Percentiles rank a stretch among this genome's conserved stretches.
Conservation (phyloP, 2,329 filamentous ascomycete species). For the Bipolaris oryzae region DNA sequence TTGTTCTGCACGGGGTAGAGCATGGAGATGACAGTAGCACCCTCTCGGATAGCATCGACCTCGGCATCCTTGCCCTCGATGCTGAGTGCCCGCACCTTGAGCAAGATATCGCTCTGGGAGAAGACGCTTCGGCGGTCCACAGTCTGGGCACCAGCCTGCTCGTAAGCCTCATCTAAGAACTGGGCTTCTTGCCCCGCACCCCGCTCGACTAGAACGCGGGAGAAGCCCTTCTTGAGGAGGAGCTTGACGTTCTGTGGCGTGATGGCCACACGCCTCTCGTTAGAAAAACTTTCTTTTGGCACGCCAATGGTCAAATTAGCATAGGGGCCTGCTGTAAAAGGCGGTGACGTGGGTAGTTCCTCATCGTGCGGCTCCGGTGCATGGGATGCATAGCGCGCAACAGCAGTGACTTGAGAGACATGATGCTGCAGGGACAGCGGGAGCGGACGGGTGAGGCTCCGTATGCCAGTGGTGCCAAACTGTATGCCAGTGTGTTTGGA, state of each 20-base stretch:
- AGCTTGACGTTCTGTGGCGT: constrained; percentile 83
- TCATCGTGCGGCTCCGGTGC: constrained; percentile 44
- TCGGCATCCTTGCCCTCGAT: constrained; percentile 65
- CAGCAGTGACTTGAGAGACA: constrained; percentile 31
- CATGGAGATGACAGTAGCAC: constrained; percentile 80
- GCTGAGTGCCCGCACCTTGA: constrained; percentile 82
- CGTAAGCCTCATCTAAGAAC: constrained; percentile 78
- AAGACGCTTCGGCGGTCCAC: constrained; percentile 74
- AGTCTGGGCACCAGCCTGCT: constrained; percentile 76
- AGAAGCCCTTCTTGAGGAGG: constrained; percentile 84
- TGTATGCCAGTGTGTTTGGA: constrained; percentile 20
- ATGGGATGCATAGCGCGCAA: constrained; percentile 42
- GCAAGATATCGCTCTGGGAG: constrained; percentile 75
- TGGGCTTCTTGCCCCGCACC: constrained; percentile 80
- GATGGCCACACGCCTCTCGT: constrained; percentile 82
- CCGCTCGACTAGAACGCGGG: constrained; percentile 75
- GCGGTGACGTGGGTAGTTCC: constrained; percentile 43
- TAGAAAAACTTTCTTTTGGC: constrained; percentile 76
- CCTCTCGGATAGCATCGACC: constrained; percentile 69
- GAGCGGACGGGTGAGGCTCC: constrained; percentile 34
- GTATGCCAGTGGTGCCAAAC: constrained; percentile 24
- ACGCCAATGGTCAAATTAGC: constrained; percentile 76
- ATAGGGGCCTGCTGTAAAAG: constrained; percentile 63
- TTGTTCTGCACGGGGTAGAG: constrained; percentile 83
- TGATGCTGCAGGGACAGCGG: constrained; percentile 41